Evolutionary conservation across 495 filamentous ascomycete species (phyloP), one percentile per base, ranked within the genome.

Genomic region (Trichoderma parareesei): DNA sequence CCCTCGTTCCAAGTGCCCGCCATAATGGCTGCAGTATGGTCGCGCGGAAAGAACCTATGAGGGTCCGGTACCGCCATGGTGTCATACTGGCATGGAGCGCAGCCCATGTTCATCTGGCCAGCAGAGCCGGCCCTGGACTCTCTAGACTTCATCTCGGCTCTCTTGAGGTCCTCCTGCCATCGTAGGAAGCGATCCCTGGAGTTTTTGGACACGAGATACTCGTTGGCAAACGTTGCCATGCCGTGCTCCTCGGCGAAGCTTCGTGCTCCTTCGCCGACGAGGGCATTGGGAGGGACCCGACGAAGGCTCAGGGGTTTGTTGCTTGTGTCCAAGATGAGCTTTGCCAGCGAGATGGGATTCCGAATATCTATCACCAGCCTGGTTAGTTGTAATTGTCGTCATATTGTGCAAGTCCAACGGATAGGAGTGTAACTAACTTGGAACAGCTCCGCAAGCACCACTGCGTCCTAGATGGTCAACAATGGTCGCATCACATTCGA

Each of bases 401-500:
- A 66, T 35, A 40, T 20, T 2, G 43, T 18, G 20, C 2, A 4
- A 4, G 14, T 5, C 41, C 18, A 55, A 27, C 27, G 27, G 35
- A n/a, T 18, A 8, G 18, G n/a, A 49, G 16, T 7, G 5, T 13
- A 8, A 81, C 91, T 77, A 82, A 97, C 94, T 87, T 60, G 88
- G 81, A 59, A 93, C 90, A 43, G 94, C 95, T 67, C 93, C 95
- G 70, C 88, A 94, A 61, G 91, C 94, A 65, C 94, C 94, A 74
- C 93, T 97, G 69, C 91, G 86, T 11, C 94, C 94, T 57, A 85
- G 78, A 70, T 97, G 90, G 70, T 98, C 92, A 44, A 98, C 87
- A 44, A 98, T 85, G 0, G 90, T 90, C 42, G 94, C 95, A 76
- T 98, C 94, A 70, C 92, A 92, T 72, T 98, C 95, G 35, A 97